Base-by-base conservation (phyloP, 139 green algal genomes). In the Chlorella sp. region DNA sequence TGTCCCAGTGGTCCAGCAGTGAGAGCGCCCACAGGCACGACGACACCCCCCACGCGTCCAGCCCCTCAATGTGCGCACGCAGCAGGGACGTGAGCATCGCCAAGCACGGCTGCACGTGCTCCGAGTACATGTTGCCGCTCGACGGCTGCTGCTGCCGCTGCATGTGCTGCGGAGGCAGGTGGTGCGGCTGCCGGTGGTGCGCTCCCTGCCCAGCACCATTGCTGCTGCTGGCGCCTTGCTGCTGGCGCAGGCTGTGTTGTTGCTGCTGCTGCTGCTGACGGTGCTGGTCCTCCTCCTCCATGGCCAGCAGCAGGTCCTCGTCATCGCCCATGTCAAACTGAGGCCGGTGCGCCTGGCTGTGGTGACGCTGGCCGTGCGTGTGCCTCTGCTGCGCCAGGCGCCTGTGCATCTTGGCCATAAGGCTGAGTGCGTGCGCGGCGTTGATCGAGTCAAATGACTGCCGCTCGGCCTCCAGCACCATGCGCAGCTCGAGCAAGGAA, bases 21-120 rank as follows among this genome's bases (percentile, higher is more conserved):
- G 33, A 51, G n/a, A 70, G 74, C 4, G 74, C 29, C 74, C 74
- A 78, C 6, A 78, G 67, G 2, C 62, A 68, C 31, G 29, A 2
- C 10, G 74, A 42, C 1, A 42, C 23, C 35, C 69, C 74, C 66
- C 74, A 73, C 0, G 74, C 34, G 20, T 74, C 59, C n/a, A 50
- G 67, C 49, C 27, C 67, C 27, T 69, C 33, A 3, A 78, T 70
- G 23, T 34, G 27, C 14, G 23, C 29, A 17, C 2, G 3, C 27
- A 67, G 27, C 61, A 27, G 29, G 2, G 61, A 17, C 2, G 6
- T 27, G n/a, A 67, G 61, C 61, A 67, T 6, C 29, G 61, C 61
- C 23, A 67, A 30, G 61, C 3, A 23, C n/a, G 61, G 61, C 3
- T 6, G n/a, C 29, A 67, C 61, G 23, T 34, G 23, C 3, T 35